Percentiles rank a stretch among this genome's conserved stretches.
phyloP scores from a whole-genome alignment of 2,329 filamentous ascomycete species.

The Tolypocladium ophioglossoides region DNA sequence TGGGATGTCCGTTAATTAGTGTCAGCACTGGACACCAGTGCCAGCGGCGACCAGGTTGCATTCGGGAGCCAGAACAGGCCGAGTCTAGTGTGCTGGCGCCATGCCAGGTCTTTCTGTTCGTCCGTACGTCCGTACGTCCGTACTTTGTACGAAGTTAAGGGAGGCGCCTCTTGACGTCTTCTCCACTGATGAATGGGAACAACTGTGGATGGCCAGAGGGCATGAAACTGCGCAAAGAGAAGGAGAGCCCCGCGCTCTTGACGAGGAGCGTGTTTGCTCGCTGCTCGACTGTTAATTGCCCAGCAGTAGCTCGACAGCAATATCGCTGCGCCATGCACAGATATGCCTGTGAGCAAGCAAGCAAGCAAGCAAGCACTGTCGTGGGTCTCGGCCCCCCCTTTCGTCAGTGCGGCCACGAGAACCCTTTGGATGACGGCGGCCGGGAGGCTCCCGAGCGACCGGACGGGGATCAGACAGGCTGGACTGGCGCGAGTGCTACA shows the following conservation, averaged over 20 bases:
- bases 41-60: not conserved
- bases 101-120: not conserved
- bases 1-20: no score
- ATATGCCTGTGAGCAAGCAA: not conserved
- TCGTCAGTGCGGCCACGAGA: not conserved
- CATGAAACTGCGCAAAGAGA: not conserved
- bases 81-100: not conserved
- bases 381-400: not conserved
- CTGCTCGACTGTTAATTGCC: not conserved
- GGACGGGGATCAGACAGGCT: not conserved
- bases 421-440: not conserved
- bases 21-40: no score
- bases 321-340: not conserved
- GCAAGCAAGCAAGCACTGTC: no score
- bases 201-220: not conserved
- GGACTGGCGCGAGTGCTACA: not conserved
- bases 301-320: not conserved
- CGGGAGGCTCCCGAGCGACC: not conserved
- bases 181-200: not conserved
- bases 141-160: no score
- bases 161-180: not conserved
- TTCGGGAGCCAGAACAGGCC: not conserved
- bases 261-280: not conserved
- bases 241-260: not conserved
- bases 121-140: not conserved